These are phyloP conservation scores for Fusarium bactridioides DNA, from an alignment of 2,329 filamentous ascomycete genomes.

Conservation along the genomic window DNA sequence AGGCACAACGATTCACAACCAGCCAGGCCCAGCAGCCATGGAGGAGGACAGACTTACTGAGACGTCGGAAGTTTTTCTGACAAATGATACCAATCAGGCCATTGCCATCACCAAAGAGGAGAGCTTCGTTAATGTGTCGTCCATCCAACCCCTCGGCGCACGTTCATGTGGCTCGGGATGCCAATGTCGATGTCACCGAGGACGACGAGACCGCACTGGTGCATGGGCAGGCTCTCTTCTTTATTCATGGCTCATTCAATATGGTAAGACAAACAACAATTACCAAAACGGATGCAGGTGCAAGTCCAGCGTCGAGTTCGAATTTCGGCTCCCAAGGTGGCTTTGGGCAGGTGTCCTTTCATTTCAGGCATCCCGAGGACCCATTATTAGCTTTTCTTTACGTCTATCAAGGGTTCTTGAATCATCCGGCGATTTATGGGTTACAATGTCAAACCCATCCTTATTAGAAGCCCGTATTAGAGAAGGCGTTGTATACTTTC, in stretches of 20 bases:
- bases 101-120: neutral
- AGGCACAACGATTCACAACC: too few species aligned
- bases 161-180: neutral
- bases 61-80: rapidly evolving
- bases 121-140: neutral
- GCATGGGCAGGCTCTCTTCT: neutral
- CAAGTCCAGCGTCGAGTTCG: neutral
- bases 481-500: neutral
- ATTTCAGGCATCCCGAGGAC: neutral
- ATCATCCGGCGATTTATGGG: rapidly evolving
- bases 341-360: slow-evolving; percentile 8
- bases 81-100: rapidly evolving
- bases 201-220: neutral
- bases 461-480: neutral
- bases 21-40: rapidly evolving
- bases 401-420: neutral
- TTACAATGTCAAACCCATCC: rapidly evolving
- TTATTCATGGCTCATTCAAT: slow-evolving; percentile 10
- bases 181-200: slow-evolving; percentile 16
- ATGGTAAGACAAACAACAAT: rapidly evolving
- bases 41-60: rapidly evolving
- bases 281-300: neutral
- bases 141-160: neutral
- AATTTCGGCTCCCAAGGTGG: slow-evolving; percentile 17
- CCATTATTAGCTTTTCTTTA: neutral